phyloP scores from a whole-genome alignment of 116 monocot species.

The Cymodocea nodosa region DNA sequence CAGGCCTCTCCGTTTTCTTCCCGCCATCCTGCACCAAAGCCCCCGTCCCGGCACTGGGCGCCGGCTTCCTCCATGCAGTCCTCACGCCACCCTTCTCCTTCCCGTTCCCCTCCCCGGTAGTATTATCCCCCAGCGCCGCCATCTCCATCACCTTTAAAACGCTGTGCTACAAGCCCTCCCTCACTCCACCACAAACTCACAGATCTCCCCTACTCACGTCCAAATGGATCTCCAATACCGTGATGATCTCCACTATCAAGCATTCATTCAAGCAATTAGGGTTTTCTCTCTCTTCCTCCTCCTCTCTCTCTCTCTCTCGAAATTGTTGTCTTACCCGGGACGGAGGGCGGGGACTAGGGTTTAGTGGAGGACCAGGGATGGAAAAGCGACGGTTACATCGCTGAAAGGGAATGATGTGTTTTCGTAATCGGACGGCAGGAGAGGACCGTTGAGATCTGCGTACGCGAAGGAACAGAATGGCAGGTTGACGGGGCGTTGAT shows the following conservation, averaged over 20 bases:
- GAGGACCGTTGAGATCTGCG: no score
- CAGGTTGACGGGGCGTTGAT: no score
- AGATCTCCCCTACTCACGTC: not conserved
- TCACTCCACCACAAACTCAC: not conserved
- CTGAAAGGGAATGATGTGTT: not conserved
- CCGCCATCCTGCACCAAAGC: not conserved
- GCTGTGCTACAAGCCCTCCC: not conserved
- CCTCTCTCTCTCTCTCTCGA: not conserved
- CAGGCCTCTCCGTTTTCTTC: conserved; percentile 7
- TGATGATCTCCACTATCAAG: not conserved
- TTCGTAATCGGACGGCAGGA: not conserved
- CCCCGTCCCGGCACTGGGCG: not conserved
- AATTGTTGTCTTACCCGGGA: no score
- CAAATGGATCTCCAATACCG: not conserved
- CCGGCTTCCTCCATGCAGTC: conserved; percentile 19
- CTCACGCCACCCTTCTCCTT: conserved; percentile 8
- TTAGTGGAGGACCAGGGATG: conserved; percentile 1
- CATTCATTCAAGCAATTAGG: no score
- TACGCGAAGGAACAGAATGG: no score
- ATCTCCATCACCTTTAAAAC: not conserved
- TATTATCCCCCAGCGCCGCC: not conserved
- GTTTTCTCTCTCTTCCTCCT: no score
- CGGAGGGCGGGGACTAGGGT: no score
- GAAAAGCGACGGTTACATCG: conserved; percentile 4
- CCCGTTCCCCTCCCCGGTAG: not conserved